Evolutionary conservation across 78 protist species (phyloP), one percentile per base, ranked within the genome.

Genomic region (Dictyostelium capitatum): DNA sequence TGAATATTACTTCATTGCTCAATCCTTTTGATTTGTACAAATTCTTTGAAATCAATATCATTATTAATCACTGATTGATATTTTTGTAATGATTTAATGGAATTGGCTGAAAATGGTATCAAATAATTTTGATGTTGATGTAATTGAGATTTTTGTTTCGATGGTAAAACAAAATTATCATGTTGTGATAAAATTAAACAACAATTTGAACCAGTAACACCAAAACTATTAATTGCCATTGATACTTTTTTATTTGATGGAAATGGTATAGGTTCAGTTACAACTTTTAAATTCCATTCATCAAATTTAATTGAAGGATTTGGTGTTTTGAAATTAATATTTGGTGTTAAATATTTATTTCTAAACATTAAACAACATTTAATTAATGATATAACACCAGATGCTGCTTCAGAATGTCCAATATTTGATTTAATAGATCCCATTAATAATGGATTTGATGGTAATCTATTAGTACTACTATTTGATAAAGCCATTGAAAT

Each of bases 331-430:
- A 81, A 65, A 19, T 81, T 46, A 23, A 65, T 81, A 11, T 43
- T 81, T 50, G 56, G 75, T n/a, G 56, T 65, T 4, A 81, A 65
- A 10, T 14, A 25, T 65, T 46, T 15, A 30, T 81, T 47, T 64
- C 65, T 81, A 14, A 28, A 65, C 89, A 81, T 81, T 28, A 95
- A n/a, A 23, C 65, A 41, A 43, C 37, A 25, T 81, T 96, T 96
- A 57, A 90, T 79, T 32, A 96, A 6, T 14, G 92, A 56, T 17
- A 89, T 83, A 19, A 90, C n/a, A 19, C 95, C 98, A n/a, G 98
- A 82, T 11, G 95, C 96, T 28, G 80, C 15, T 89, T 97, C 98
- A 79, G 15, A 1, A 69, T 97, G 98, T 12, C 98, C 98, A 47
- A 92, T 67, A 74, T 83, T 95, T 7, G 95, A 23, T 83, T 97